Conservation (phyloP, 164 flowering plant genomes). For the Akebia trifoliata region DNA sequence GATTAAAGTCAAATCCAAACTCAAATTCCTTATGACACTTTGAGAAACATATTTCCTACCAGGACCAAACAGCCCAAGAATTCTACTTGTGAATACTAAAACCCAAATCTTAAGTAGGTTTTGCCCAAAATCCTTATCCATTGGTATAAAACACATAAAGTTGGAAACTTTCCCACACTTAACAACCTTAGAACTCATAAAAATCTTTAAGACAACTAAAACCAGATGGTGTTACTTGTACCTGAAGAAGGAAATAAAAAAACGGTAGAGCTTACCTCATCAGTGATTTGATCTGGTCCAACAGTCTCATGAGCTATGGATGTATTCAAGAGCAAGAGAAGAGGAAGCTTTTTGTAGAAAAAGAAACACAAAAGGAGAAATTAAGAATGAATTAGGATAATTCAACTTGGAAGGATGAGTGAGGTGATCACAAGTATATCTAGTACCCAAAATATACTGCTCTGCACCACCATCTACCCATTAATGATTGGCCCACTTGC, state of each 20-base stretch:
- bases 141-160: background rate
- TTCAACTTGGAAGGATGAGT: background rate
- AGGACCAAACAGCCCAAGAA: background rate
- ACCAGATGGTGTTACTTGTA: background rate
- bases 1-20: no score
- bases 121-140: slow-evolving; percentile 2
- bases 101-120: background rate
- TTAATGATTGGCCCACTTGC: no score
- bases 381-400: background rate
- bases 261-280: slow-evolving; percentile 1
- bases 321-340: background rate
- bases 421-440: no score
- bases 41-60: no score
- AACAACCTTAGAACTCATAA: background rate
- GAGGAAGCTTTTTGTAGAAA: no score
- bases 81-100: background rate
- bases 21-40: no score
- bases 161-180: background rate
- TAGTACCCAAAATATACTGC: no score
- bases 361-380: background rate
- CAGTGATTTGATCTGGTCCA: slow-evolving; percentile 2
- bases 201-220: background rate
- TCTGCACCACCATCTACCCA: no score
- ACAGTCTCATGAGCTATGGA: slow-evolving; percentile 9
- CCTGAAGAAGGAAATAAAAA: background rate